phyloP scores from a whole-genome alignment of 2,329 filamentous ascomycete species.

The Shiraia sp. region DNA sequence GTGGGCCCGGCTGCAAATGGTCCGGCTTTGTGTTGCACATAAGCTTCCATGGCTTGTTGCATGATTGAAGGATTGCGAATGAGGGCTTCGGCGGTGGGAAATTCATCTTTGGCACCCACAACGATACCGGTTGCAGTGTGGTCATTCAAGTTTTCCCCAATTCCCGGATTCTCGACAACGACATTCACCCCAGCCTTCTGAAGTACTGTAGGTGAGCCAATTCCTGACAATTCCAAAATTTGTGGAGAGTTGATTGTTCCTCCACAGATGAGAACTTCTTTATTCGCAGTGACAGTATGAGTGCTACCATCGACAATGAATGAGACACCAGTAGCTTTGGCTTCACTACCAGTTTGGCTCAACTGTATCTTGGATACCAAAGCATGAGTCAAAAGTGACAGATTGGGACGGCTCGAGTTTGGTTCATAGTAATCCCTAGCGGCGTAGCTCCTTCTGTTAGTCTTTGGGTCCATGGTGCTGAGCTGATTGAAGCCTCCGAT shows the following conservation, averaged over 20 bases:
- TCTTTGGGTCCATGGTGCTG: conserved; percentile 29
- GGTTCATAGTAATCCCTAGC: conserved; percentile 44
- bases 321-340: conserved; percentile 39
- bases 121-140: conserved; percentile 28
- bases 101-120: conserved; percentile 29
- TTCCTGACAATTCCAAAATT: conserved; percentile 39
- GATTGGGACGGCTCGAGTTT: conserved; percentile 47
- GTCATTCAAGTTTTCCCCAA: conserved; percentile 45
- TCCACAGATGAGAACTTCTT: conserved; percentile 35
- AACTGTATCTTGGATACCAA: conserved; percentile 53
- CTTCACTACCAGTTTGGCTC: conserved; percentile 47
- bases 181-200: conserved; percentile 30
- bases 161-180: conserved; percentile 31
- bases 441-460: conserved; percentile 38
- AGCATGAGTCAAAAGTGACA: conserved; percentile 54
- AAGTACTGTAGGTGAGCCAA: conserved; percentile 31
- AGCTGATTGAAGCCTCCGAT: conserved; percentile 39
- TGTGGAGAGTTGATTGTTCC: conserved; percentile 35
- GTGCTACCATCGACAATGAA: conserved; percentile 46
- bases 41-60: conserved; percentile 33
- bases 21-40: conserved; percentile 30
- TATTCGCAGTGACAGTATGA: conserved; percentile 28
- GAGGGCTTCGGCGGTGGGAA: conserved; percentile 31
- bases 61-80: conserved; percentile 22
- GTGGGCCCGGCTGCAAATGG: conserved; percentile 30